Evolutionary conservation across 225 moss, liverwort and hornwort species (phyloP).

Genomic region (Pseudoscleropodium purum): DNA sequence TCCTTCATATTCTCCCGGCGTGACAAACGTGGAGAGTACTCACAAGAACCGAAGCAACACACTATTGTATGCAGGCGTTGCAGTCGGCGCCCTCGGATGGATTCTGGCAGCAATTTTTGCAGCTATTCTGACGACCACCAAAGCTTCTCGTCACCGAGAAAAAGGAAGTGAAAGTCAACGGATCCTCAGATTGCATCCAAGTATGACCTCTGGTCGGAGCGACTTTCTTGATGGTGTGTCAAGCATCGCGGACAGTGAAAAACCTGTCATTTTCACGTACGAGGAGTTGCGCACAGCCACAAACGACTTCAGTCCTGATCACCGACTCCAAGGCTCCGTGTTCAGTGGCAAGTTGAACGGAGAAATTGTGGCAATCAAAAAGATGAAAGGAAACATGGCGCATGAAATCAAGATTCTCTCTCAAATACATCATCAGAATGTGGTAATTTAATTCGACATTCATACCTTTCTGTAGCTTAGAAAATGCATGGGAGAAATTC

Average conservation of each 20-base stretch:
- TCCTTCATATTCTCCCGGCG: not conserved
- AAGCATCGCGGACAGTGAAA: slow-evolving; percentile 40
- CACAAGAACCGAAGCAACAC: not conserved
- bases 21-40: not conserved
- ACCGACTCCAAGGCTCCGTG: slow-evolving; percentile 47
- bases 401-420: slow-evolving; percentile 55
- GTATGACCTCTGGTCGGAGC: not conserved
- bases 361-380: slow-evolving; percentile 10
- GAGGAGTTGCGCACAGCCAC: slow-evolving; percentile 42
- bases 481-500: not conserved
- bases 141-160: not conserved
- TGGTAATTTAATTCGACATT: slow-evolving; percentile 1
- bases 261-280: slow-evolving; percentile 26
- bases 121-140: not conserved
- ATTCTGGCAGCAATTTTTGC: not conserved
- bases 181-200: not conserved
- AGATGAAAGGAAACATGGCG: slow-evolving; percentile 33
- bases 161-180: not conserved
- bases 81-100: slow-evolving; percentile 24
- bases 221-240: slow-evolving; percentile 43
- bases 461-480: not conserved
- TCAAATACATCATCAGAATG: slow-evolving; percentile 55
- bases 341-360: slow-evolving; percentile 30
- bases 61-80: slow-evolving; percentile 22
- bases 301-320: slow-evolving; percentile 20